These are phyloP conservation scores for Colletotrichum eremochloae DNA, from an alignment of 2,329 filamentous ascomycete genomes.

Conservation along the genomic window DNA sequence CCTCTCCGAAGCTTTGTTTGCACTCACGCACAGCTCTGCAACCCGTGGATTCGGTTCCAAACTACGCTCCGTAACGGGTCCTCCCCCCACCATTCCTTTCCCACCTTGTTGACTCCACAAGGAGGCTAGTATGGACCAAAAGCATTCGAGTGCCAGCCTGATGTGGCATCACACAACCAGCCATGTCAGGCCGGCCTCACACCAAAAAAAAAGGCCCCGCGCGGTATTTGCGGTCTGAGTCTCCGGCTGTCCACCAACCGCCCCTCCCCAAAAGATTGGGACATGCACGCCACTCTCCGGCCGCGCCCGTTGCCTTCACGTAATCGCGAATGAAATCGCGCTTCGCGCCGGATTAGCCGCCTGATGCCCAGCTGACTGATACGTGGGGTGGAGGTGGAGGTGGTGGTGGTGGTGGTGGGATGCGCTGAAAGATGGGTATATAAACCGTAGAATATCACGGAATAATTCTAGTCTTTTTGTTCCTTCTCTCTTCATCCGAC, in stretches of 20 bases:
- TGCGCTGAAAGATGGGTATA: conserved; percentile 28
- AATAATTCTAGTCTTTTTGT: neutral
- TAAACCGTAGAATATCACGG: conserved; percentile 21
- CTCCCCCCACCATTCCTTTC: neutral
- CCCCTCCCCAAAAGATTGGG: neutral
- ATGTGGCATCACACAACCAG: conserved; percentile 34
- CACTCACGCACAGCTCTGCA: conserved; percentile 3
- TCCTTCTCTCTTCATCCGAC: conserved; percentile 26
- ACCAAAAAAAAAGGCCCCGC: neutral
- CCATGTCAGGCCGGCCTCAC: conserved; percentile 19
- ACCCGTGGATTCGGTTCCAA: conserved; percentile 31
- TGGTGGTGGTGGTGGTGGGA: neutral
- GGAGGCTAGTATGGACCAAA: conserved; percentile 26
- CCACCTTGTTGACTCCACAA: conserved; percentile 1
- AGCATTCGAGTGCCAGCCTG: conserved; percentile 26
- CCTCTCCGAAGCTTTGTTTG: neutral
- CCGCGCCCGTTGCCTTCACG: conserved; percentile 18
- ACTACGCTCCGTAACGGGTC: conserved; percentile 21
- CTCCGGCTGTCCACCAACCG: conserved; percentile 1
- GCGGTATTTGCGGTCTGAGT: conserved; percentile 31
- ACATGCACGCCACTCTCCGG: neutral
- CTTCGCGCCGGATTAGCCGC: conserved; percentile 28
- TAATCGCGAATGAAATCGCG: conserved; percentile 34
- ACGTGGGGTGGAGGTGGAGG: conserved; percentile 28
- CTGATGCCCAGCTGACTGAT: conserved; percentile 34